Conservation (phyloP, 768 basidiomycete genomes). For the Amanita molliuscula region DNA sequence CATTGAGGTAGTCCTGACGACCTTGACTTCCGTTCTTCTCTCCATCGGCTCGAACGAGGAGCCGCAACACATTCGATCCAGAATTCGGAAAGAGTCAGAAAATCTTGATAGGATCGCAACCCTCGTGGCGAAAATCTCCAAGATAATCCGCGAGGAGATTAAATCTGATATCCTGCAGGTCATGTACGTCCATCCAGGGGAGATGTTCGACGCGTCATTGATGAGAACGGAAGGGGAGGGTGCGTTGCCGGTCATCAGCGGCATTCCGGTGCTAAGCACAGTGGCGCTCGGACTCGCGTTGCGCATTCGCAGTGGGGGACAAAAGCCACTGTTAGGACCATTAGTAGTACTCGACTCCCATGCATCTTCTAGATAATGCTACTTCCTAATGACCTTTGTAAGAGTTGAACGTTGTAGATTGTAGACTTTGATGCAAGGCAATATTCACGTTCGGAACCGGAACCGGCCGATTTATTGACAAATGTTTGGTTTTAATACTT, state of each 20-base stretch:
- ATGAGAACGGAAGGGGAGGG: not conserved
- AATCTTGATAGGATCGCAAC: not conserved
- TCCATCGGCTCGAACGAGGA: not conserved
- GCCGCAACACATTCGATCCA: not conserved
- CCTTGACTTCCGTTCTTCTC: not conserved
- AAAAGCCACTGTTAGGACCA: not conserved
- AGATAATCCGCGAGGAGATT: not conserved
- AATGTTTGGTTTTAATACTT: too few species aligned
- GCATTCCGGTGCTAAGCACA: not conserved
- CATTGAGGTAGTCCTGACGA: not conserved
- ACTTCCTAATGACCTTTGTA: too few species aligned
- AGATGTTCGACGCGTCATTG: not conserved
- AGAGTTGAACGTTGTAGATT: too few species aligned
- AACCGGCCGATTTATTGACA: too few species aligned
- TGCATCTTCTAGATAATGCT: not conserved
- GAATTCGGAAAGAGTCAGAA: not conserved
- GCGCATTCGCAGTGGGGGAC: not conserved
- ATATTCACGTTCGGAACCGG: too few species aligned
- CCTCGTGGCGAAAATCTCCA: not conserved
- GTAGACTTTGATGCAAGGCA: too few species aligned
- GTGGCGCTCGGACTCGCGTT: not conserved
- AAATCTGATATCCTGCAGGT: not conserved
- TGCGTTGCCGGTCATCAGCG: not conserved
- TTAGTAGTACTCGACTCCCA: not conserved
- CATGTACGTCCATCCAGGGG: not conserved